These are phyloP conservation scores for Phialocephala sp. DNA, from an alignment of 2,329 filamentous ascomycete species.

Conservation along the genomic window DNA sequence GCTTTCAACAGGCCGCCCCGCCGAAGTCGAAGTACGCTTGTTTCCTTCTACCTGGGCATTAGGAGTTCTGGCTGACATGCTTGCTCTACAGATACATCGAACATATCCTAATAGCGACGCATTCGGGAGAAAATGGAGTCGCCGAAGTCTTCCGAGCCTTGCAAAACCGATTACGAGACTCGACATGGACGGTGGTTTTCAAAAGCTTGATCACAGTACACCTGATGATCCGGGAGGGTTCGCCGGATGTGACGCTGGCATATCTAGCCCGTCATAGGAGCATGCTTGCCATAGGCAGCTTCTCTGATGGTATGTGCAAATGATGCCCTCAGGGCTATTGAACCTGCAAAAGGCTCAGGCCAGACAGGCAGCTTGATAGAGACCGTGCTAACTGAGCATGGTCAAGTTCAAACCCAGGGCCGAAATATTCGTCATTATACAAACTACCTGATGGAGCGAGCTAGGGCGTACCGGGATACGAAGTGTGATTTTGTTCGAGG, in stretches of 20 bases:
- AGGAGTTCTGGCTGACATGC: constrained; percentile 29
- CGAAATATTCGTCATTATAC: constrained; percentile 93
- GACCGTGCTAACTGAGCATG: constrained; percentile 46
- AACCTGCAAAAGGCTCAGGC: constrained; percentile 26
- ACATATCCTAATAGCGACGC: constrained; percentile 93
- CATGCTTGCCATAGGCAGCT: constrained; percentile 84
- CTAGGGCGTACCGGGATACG: constrained; percentile 81
- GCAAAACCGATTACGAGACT: constrained; percentile 87
- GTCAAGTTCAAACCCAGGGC: constrained; percentile 86
- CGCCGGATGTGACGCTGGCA: constrained; percentile 83
- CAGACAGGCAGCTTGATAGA: constrained; percentile 30
- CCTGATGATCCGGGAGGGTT: constrained; percentile 95
- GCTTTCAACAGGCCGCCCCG: constrained; percentile 73
- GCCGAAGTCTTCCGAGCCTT: constrained; percentile 94
- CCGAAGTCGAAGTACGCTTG: constrained; percentile 90
- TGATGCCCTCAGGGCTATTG: background rate
- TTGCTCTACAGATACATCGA: constrained; percentile 66
- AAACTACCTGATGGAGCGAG: constrained; percentile 82
- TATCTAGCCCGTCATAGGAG: constrained; percentile 85
- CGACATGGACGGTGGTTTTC: constrained; percentile 99
- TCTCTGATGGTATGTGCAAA: constrained; percentile 79
- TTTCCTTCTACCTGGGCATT: constrained; percentile 1
- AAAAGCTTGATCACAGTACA: constrained; percentile 96
- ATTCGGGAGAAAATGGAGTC: constrained; percentile 92
- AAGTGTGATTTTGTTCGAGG: constrained; percentile 88